Base-by-base conservation (phyloP, 2,329 filamentous ascomycete species). In the Fusarium sublunatum region DNA sequence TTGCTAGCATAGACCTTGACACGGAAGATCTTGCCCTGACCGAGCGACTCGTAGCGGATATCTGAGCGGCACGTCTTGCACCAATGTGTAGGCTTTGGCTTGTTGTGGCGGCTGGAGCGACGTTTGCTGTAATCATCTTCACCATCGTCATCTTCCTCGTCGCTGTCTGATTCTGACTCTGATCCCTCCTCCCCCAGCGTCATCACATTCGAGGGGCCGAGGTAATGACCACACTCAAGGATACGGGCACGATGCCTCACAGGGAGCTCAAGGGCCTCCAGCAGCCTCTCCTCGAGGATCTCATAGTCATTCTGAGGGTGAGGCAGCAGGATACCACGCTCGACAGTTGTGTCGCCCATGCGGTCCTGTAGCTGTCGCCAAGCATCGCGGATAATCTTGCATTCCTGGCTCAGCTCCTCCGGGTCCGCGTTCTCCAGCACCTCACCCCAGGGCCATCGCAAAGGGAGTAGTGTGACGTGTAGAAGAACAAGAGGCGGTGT, bases 1-100 rank as follows among this genome's bases (percentile, higher is more conserved):
- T 98, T 99, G 48, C 93, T 94, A 1, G 95, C 95, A 72, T 94
- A 99, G 1, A 98, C 89, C 72, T 93, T 95, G 74, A 98, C 84
- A 28, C 88, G 85, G 81, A 92, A 95, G 44, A 88, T 81, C 68
- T 84, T 86, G 53, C 80, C 77, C 5, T 78, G 72, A 2, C 83
- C 84, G 4, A 84, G 82, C 36, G 81, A 77, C 64, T 86, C 84
- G 64, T 78, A 85, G 36, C 76, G 77, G 59, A 86, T 87, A 47
- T 86, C 84, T 31, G 77, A 77, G n/a, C 75, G 77, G 70, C 85
- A 88, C 0, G 82, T 84, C 22, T 68, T 74, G 69, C 85, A 88
- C 85, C 85, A 88, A 63, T 86, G 84, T 46, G 64, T 63, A 10
- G 74, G 78, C 65, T 78, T 77, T 31, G 61, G 50, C 9, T 74